Evolutionary conservation across 2,329 filamentous ascomycete genomes (phyloP).

Genomic region (Talaromyces marneffei): DNA sequence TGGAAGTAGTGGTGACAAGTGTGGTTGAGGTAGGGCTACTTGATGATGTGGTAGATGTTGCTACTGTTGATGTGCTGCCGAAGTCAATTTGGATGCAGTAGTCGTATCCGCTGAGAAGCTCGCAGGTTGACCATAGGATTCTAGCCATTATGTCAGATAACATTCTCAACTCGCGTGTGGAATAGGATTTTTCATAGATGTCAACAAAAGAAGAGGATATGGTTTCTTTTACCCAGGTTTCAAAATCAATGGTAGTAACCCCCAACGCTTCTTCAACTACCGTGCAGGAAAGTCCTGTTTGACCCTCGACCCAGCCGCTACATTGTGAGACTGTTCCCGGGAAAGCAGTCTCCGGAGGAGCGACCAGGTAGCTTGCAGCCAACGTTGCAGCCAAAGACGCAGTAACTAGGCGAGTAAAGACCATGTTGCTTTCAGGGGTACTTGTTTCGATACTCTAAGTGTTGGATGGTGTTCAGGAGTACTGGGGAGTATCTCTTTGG

Average conservation of each 20-base stretch:
- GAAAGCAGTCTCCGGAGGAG: not conserved
- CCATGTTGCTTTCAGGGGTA: too few species aligned
- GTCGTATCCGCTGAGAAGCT: not conserved
- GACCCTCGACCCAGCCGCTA: not conserved
- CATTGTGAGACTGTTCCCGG: not conserved
- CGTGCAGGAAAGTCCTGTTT: not conserved
- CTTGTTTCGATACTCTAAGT: too few species aligned
- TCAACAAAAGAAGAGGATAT: not conserved
- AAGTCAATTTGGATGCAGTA: not conserved
- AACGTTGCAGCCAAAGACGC: not conserved
- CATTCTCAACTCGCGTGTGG: not conserved
- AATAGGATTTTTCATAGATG: too few species aligned
- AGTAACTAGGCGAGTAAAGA: too few species aligned
- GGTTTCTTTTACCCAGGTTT: not conserved
- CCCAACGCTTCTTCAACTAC: not conserved
- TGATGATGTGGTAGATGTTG: not conserved
- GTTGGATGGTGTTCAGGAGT: too few species aligned
- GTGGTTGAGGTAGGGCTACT: not conserved
- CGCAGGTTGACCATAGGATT: not conserved
- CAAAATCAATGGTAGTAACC: not conserved
- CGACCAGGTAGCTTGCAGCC: not conserved
- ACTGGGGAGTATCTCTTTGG: too few species aligned
- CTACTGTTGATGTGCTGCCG: not conserved
- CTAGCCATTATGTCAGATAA: not conserved
- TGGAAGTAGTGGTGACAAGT: not conserved